Conservation (phyloP, 306 rosid genomes). For the Mucuna pruriens region DNA sequence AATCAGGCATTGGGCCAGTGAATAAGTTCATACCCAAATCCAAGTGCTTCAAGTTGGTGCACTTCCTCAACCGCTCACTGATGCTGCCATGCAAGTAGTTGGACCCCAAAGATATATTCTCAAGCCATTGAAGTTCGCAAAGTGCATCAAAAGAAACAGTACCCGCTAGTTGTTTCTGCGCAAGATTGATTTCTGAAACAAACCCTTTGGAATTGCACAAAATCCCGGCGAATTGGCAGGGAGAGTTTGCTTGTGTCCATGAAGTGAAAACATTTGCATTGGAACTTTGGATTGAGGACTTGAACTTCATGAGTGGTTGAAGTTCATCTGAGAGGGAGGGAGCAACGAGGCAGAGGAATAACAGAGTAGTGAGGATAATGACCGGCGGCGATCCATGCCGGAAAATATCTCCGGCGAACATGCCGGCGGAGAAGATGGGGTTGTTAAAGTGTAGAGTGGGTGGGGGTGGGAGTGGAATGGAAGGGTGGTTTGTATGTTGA, state of each 20-base stretch:
- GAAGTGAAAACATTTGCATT: constrained; percentile 50
- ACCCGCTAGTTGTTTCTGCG: constrained; percentile 52
- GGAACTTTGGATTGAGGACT: constrained; percentile 55
- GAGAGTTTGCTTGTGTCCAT: constrained; percentile 48
- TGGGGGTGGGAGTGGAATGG: not conserved
- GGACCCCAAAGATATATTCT: constrained; percentile 55
- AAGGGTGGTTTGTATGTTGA: constrained; percentile 28
- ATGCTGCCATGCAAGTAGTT: constrained; percentile 60
- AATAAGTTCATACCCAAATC: constrained; percentile 76
- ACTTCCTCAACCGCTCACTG: constrained; percentile 56
- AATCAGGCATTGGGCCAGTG: constrained; percentile 65
- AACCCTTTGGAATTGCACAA: constrained; percentile 55
- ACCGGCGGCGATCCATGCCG: constrained; percentile 32
- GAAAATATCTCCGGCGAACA: constrained; percentile 43
- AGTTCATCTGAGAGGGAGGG: constrained; percentile 52
- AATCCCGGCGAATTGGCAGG: constrained; percentile 67
- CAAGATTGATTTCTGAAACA: constrained; percentile 72
- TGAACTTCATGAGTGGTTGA: constrained; percentile 53
- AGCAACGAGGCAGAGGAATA: constrained; percentile 43
- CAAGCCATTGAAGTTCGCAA: constrained; percentile 59
- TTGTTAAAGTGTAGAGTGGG: not conserved
- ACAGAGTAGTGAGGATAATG: constrained; percentile 36
- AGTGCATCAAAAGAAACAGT: constrained; percentile 67
- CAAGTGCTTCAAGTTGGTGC: constrained; percentile 63
- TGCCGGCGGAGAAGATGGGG: constrained; percentile 35